These are phyloP conservation scores for Pascua sp. DNA, from an alignment of 1,284 basidiomycete genomes.

Conservation along the genomic window DNA sequence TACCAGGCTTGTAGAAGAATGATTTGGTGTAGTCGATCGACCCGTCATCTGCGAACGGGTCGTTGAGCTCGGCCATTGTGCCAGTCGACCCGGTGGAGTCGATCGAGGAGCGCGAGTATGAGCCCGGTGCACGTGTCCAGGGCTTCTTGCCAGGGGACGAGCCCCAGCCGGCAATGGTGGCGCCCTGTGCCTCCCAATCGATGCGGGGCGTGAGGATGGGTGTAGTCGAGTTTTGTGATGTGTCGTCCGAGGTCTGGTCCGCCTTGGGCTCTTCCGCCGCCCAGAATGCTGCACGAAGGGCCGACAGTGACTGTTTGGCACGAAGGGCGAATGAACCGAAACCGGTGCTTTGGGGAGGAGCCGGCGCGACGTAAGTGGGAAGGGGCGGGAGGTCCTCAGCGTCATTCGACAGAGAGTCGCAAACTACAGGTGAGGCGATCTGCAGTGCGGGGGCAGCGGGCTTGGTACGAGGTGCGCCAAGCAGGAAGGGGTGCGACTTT, in stretches of 20 bases:
- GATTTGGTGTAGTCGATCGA: slow-evolving; percentile 46
- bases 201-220: slow-evolving; percentile 34
- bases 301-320: slow-evolving; percentile 33
- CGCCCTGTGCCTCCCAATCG: slow-evolving; percentile 36
- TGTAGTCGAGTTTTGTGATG: slow-evolving; percentile 8
- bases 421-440: slow-evolving; percentile 32
- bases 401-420: slow-evolving; percentile 41
- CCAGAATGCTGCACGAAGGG: slow-evolving; percentile 31
- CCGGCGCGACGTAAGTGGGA: slow-evolving; percentile 16
- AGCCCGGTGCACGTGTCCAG: no score
- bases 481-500: slow-evolving; percentile 10
- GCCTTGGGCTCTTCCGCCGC: not conserved
- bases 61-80: slow-evolving; percentile 13
- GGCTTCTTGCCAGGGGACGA: slow-evolving; percentile 7
- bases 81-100: slow-evolving; percentile 9
- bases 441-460: slow-evolving; percentile 36
- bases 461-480: slow-evolving; percentile 25
- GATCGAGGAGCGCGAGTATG: slow-evolving; percentile 2
- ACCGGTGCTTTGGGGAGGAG: slow-evolving; percentile 2
- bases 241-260: not conserved
- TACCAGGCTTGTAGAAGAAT: slow-evolving; percentile 49
- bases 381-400: slow-evolving; percentile 46
- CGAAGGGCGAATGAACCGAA: slow-evolving; percentile 26
- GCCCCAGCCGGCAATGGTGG: slow-evolving; percentile 41
- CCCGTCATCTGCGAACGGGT: slow-evolving; percentile 13